These are phyloP conservation scores for Colletotrichum melonis DNA, from an alignment of 2,329 filamentous ascomycete genomes.

Conservation along the genomic window DNA sequence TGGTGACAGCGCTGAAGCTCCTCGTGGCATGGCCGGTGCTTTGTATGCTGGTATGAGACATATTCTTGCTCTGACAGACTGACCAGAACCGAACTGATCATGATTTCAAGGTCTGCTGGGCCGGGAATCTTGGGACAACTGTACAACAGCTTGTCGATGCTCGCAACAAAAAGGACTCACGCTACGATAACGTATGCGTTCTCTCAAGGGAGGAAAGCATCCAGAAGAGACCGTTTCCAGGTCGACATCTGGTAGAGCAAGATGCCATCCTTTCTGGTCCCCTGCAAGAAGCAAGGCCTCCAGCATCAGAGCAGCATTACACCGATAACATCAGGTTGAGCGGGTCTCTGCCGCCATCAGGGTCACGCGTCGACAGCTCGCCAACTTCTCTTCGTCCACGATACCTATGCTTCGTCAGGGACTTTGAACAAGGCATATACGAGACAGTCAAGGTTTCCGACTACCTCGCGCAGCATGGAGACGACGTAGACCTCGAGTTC, in stretches of 20 bases:
- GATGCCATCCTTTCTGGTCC: not conserved
- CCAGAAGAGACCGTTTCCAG: not conserved
- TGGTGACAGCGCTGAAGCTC: not conserved
- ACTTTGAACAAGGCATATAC: conserved; percentile 28
- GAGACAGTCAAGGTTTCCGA: conserved; percentile 41
- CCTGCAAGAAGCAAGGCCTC: not conserved
- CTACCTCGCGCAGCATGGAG: conserved; percentile 38
- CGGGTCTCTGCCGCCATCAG: not conserved
- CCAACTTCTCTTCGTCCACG: conserved; percentile 22
- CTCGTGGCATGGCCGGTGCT: not conserved
- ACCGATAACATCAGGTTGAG: not conserved
- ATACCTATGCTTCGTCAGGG: conserved; percentile 41
- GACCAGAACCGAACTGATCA: not conserved
- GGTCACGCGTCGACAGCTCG: not conserved
- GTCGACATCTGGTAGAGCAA: not conserved
- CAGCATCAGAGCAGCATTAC: not conserved
- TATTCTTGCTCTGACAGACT: not conserved
- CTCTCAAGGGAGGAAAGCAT: not conserved
- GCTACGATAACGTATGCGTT: not conserved
- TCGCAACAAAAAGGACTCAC: not conserved
- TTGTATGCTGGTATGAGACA: not conserved
- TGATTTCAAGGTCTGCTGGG: not conserved
- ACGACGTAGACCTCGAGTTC: conserved; percentile 44
- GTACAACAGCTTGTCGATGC: not conserved
- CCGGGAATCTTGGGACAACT: not conserved